Evolutionary conservation across 257 asterid species (phyloP), one percentile per base, ranked within the genome.

Genomic region (Gentiana straminea): DNA sequence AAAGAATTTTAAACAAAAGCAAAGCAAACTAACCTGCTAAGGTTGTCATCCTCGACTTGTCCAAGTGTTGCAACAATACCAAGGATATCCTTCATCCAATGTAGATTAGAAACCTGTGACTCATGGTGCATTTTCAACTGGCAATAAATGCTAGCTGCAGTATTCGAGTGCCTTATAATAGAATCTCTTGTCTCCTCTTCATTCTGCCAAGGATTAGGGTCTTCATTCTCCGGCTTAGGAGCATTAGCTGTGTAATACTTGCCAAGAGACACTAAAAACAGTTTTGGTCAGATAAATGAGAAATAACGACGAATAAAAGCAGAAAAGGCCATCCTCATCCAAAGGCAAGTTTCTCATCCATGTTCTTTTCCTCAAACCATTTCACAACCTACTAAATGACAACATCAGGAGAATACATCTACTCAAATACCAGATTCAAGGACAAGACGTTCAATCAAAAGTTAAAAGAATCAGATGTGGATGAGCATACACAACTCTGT

Each of bases 51-150:
- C 8, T 77, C 86, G 60, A 82, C 75, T 56, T 68, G 77, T 60
- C 92, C 94, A 63, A 90, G 94, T 48, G 79, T 73, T 50, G 92
- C 94, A 74, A 84, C 91, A 54, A 81, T 37, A 54, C 98, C 98
- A 6, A 84, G 52, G 74, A 84, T 81, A 54, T 84, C 94, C 63
- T 79, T 78, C 44, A 70, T 66, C 63, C 71, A 64, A 38, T 75
- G 64, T 59, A 77, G 51, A 49, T 71, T 73, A 64, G 82, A 64
- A 57, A 57, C 75, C 58, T 68, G 80, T 59, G 70, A 59, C 67
- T 74, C 79, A 11, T 69, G 76, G 63, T 57, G 79, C 53, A n/a
- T 53, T 72, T 56, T 77, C 69, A 82, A 68, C 62, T 65, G 74
- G 58, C 68, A 77, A 39, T 74, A 54, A 63, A 81, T 65, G 59